Evolutionary conservation across 2,329 filamentous ascomycete species (phyloP).

Genomic region (Fusarium dlaminii): DNA sequence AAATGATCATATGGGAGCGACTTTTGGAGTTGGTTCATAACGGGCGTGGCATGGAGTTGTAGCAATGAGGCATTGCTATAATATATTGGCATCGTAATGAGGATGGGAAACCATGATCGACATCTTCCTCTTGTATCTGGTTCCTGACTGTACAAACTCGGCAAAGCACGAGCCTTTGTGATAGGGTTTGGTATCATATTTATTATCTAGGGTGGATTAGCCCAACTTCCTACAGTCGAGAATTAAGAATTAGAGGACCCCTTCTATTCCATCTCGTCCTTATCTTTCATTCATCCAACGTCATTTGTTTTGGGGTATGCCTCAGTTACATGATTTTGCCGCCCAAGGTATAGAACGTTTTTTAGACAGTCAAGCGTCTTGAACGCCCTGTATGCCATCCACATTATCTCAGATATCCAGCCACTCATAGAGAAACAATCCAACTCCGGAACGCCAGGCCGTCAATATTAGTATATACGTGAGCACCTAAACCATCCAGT

Average conservation of each 20-base stretch:
- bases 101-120: conserved; percentile 29
- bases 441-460: conserved; percentile 41
- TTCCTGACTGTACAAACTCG: background rate
- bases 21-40: conserved; percentile 11
- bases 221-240: conserved; percentile 15
- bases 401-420: conserved; percentile 25
- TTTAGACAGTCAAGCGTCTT: background rate
- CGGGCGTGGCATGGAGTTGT: background rate
- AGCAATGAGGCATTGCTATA: background rate
- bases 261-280: conserved; percentile 18
- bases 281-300: conserved; percentile 16
- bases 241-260: conserved; percentile 23
- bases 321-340: conserved; percentile 5
- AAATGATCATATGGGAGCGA: background rate
- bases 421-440: conserved; percentile 11
- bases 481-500: background rate
- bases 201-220: conserved; percentile 15
- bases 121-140: background rate
- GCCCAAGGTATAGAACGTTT: conserved; percentile 4
- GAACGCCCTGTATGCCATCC: conserved; percentile 10
- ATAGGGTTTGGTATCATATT: conserved; percentile 17
- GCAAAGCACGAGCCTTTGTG: background rate
- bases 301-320: conserved; percentile 14
- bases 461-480: conserved; percentile 39
- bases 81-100: conserved; percentile 36